These are phyloP conservation scores for Pyrus pyrifolia DNA, from an alignment of 306 rosid species.

Conservation along the genomic window DNA sequence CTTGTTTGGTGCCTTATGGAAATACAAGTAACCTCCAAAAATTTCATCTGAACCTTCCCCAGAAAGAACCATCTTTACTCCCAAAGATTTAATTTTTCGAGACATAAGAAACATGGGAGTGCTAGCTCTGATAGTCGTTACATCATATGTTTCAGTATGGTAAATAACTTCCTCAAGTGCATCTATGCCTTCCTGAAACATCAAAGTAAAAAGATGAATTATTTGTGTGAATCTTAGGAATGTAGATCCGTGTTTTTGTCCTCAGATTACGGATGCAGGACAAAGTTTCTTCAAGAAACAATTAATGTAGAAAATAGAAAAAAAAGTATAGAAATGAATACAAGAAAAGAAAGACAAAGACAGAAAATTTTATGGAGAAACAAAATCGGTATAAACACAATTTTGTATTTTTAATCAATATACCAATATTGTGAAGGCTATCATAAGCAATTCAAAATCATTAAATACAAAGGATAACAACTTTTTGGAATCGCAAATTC, in stretches of 20 bases:
- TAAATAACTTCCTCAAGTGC: slow-evolving; percentile 96
- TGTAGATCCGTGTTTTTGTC: not conserved
- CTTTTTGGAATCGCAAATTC: not conserved
- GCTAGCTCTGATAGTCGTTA: slow-evolving; percentile 93
- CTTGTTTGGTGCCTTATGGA: slow-evolving; percentile 97
- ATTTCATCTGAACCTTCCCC: slow-evolving; percentile 99
- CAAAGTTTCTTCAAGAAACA: not conserved
- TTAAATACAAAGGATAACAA: not conserved
- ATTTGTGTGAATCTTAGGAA: not conserved
- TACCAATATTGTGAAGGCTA: not conserved
- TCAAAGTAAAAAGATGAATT: slow-evolving; percentile 16
- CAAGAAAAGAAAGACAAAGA: not conserved
- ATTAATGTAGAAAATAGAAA: not conserved
- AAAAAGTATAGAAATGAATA: not conserved
- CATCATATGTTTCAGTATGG: slow-evolving; percentile 95
- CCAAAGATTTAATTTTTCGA: slow-evolving; percentile 90
- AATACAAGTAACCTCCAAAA: slow-evolving; percentile 94
- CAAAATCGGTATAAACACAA: not conserved
- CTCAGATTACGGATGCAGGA: not conserved
- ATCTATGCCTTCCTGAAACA: slow-evolving; percentile 90
- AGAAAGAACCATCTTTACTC: slow-evolving; percentile 99
- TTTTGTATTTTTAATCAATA: not conserved
- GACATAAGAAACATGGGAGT: slow-evolving; percentile 99
- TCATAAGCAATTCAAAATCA: not conserved
- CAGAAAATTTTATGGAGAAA: not conserved